Evolutionary conservation across 2,329 filamentous ascomycete genomes (phyloP).

Genomic region (Chaetomium strumarium): DNA sequence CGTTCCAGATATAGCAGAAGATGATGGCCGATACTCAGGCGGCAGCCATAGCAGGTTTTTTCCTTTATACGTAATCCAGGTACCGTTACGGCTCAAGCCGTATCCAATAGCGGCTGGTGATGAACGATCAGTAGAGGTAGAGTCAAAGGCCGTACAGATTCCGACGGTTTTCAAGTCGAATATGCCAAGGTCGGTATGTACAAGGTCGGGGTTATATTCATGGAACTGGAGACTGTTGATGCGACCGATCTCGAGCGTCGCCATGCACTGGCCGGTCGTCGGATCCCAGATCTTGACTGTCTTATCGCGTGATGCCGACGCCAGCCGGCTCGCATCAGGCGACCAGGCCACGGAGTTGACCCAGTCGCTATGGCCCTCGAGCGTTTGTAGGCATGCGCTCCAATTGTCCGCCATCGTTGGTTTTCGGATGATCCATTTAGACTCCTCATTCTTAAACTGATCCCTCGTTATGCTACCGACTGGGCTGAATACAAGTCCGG

Average conservation of each 20-base stretch:
- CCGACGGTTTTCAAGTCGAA: not conserved
- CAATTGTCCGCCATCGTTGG: constrained; percentile 10
- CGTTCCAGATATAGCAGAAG: constrained; percentile 1
- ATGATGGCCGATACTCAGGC: not conserved
- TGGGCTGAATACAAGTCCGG: constrained; percentile 18
- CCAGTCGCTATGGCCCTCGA: constrained; percentile 11
- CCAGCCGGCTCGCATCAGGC: not conserved
- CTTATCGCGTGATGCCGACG: not conserved
- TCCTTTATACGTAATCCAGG: constrained; percentile 1
- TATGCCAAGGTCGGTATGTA: not conserved
- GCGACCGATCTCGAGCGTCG: not conserved
- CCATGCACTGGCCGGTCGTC: not conserved
- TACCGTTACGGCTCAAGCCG: not conserved
- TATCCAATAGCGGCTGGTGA: not conserved
- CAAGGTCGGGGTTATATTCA: not conserved
- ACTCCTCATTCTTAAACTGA: constrained; percentile 11
- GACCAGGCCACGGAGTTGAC: constrained; percentile 9
- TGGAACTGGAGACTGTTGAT: not conserved
- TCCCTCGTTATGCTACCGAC: constrained; percentile 5
- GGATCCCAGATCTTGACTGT: not conserved
- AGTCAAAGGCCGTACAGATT: not conserved
- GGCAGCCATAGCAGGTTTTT: constrained; percentile 2
- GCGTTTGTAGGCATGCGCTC: constrained; percentile 17
- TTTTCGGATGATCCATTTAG: constrained; percentile 6
- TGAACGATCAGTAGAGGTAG: not conserved